Percentiles rank a stretch among this genome's conserved stretches.
These are phyloP conservation scores for Allium cepa DNA, from an alignment of 106 monocot species.

Conservation along the genomic window DNA sequence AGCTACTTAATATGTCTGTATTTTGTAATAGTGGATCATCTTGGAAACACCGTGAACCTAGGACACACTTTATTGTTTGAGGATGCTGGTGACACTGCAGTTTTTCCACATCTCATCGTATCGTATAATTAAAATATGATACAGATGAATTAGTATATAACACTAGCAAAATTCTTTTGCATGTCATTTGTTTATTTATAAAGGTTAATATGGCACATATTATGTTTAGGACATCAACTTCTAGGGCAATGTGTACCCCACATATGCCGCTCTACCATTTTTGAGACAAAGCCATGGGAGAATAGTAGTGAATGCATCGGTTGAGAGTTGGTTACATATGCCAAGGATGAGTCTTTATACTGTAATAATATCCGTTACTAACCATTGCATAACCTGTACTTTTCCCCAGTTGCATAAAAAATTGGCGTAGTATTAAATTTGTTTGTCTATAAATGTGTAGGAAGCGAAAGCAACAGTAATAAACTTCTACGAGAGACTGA, in stretches of 20 bases:
- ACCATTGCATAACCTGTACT: too few species aligned
- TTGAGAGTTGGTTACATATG: slow-evolving; percentile 40
- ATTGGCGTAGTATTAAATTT: background rate
- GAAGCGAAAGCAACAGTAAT: slow-evolving; percentile 79
- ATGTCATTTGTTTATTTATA: too few species aligned
- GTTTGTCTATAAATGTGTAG: slow-evolving; percentile 16
- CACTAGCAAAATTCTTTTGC: background rate
- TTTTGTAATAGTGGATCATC: slow-evolving; percentile 52
- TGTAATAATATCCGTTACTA: background rate
- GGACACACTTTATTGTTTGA: slow-evolving; percentile 61
- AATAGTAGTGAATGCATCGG: slow-evolving; percentile 33
- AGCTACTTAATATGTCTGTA: background rate
- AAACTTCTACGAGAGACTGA: slow-evolving; percentile 71
- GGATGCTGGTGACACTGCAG: slow-evolving; percentile 41
- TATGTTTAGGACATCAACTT: slow-evolving; percentile 33
- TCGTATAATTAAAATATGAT: background rate
- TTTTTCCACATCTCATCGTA: slow-evolving; percentile 61
- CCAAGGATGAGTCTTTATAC: slow-evolving; percentile 45
- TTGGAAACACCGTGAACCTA: slow-evolving; percentile 58
- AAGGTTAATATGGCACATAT: background rate
- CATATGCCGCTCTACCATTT: slow-evolving; percentile 28
- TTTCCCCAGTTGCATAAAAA: too few species aligned
- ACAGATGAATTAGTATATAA: background rate
- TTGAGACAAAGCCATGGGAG: slow-evolving; percentile 33
- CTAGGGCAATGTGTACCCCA: slow-evolving; percentile 38